A percentile compares a stretch with the other conserved stretches of the same genome.
These are phyloP conservation scores for Phyllosticta capitalensis DNA, from an alignment of 2,329 filamentous ascomycete genomes.

Conservation along the genomic window DNA sequence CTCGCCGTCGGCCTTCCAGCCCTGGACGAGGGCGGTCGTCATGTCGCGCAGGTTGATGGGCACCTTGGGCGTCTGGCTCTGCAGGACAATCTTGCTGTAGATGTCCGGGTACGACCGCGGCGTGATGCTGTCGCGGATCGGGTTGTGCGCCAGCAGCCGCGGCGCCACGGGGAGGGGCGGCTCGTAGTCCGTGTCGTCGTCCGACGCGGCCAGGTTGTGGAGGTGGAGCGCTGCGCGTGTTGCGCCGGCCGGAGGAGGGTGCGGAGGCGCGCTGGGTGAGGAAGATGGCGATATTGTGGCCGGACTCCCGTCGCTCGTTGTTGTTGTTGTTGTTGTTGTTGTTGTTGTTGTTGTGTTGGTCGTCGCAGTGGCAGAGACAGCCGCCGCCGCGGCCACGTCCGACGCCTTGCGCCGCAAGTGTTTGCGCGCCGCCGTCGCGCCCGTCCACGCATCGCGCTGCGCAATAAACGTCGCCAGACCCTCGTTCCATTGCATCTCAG, in stretches of 20 bases:
- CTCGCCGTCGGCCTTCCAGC: conserved; percentile 88
- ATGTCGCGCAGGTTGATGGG: conserved; percentile 82
- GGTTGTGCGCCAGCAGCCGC: conserved; percentile 63
- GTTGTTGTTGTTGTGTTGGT: conserved; percentile 16
- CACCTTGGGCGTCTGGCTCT: conserved; percentile 70
- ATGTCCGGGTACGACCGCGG: conserved; percentile 68
- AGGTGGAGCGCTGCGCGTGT: neutral
- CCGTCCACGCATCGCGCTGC: conserved; percentile 76
- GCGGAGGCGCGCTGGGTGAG: neutral
- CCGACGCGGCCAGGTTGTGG: conserved; percentile 6
- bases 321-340: conserved; percentile 31
- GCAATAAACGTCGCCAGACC: conserved; percentile 72
- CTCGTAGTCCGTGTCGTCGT: conserved; percentile 1
- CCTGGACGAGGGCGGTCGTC: conserved; percentile 68
- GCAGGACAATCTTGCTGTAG: conserved; percentile 79
- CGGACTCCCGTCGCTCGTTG: conserved; percentile 14
- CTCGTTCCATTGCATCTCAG: conserved; percentile 58
- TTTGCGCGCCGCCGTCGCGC: conserved; percentile 47
- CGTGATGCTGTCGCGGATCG: conserved; percentile 67
- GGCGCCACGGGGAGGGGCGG: conserved; percentile 59
- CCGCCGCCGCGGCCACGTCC: neutral
- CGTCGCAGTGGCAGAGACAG: too few relatives aligned
- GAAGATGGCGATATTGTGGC: conserved; percentile 6
- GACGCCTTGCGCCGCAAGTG: conserved; percentile 12
- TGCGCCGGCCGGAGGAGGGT: neutral